Conservation (phyloP, 1,284 basidiomycete genomes). For the Trichosporon faecale region DNA sequence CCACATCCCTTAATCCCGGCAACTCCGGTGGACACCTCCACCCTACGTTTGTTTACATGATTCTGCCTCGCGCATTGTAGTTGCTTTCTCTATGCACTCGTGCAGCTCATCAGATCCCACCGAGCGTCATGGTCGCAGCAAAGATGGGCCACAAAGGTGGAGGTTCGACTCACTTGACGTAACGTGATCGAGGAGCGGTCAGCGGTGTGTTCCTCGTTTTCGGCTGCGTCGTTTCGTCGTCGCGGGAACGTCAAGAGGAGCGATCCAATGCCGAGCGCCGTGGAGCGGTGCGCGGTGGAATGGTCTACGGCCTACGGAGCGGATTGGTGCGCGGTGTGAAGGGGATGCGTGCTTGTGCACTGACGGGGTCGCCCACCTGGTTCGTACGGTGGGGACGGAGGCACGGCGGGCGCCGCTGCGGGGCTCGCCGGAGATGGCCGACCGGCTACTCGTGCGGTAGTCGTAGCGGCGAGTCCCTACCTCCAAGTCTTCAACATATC, state of each 20-base stretch:
- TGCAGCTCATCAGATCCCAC: too few species aligned
- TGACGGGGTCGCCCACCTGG: background rate
- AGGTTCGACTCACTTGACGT: background rate
- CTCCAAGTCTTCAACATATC: background rate
- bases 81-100: too few species aligned
- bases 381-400: background rate
- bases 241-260: background rate
- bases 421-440: conserved; percentile 5
- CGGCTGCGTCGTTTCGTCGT: background rate
- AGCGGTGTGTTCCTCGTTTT: background rate
- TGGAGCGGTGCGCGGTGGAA: background rate
- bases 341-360: background rate
- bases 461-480: too few species aligned
- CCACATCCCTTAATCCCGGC: too few species aligned
- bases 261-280: background rate
- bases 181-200: background rate
- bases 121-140: background rate
- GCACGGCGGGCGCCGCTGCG: conserved; percentile 6
- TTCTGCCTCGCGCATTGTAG: too few species aligned
- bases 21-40: too few species aligned
- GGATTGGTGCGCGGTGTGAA: background rate
- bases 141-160: background rate
- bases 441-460: background rate
- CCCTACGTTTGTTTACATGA: too few species aligned
- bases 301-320: background rate